Conservation (phyloP, 2,329 filamentous ascomycete genomes). For the Epichloe gansuensis region DNA sequence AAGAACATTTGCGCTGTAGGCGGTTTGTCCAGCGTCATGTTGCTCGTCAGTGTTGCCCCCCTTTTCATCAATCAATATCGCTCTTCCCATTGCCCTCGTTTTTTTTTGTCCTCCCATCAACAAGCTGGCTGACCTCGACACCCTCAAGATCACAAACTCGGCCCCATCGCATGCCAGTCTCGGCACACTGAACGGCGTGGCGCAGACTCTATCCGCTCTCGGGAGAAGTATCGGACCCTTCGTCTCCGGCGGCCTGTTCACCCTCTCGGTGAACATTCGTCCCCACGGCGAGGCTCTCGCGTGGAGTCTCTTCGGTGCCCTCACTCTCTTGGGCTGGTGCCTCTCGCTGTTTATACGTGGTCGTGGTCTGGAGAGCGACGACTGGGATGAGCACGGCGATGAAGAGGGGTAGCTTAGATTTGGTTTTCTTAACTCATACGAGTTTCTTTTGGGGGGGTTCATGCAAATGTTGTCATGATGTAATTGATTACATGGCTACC, state of each 20-base stretch:
- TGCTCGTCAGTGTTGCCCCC: slow-evolving; percentile 49
- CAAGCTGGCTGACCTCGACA: background rate
- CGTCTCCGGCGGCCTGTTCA: slow-evolving; percentile 76
- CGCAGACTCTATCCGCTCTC: slow-evolving; percentile 84
- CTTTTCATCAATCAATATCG: background rate
- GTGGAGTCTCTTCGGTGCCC: slow-evolving; percentile 77
- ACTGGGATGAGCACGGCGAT: slow-evolving; percentile 25
- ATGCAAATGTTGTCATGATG: too few species aligned
- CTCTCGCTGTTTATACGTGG: slow-evolving; percentile 69
- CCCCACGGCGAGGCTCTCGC: slow-evolving; percentile 76
- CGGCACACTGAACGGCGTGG: slow-evolving; percentile 83
- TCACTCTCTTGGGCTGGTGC: slow-evolving; percentile 70
- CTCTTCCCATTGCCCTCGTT: background rate
- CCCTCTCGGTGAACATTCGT: slow-evolving; percentile 57
- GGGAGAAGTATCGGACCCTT: slow-evolving; percentile 84
- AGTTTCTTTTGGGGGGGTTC: too few species aligned
- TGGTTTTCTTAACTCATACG: background rate
- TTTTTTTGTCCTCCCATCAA: too few species aligned
- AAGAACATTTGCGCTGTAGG: slow-evolving; percentile 88
- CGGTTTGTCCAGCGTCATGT: slow-evolving; percentile 76
- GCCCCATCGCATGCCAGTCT: slow-evolving; percentile 76
- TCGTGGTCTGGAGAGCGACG: slow-evolving; percentile 45
- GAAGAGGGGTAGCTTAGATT: background rate
- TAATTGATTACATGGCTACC: too few species aligned
- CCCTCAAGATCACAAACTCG: slow-evolving; percentile 73